Conservation (phyloP, 2,329 filamentous ascomycete species). For the Cylindrodendrum hubeiense region DNA sequence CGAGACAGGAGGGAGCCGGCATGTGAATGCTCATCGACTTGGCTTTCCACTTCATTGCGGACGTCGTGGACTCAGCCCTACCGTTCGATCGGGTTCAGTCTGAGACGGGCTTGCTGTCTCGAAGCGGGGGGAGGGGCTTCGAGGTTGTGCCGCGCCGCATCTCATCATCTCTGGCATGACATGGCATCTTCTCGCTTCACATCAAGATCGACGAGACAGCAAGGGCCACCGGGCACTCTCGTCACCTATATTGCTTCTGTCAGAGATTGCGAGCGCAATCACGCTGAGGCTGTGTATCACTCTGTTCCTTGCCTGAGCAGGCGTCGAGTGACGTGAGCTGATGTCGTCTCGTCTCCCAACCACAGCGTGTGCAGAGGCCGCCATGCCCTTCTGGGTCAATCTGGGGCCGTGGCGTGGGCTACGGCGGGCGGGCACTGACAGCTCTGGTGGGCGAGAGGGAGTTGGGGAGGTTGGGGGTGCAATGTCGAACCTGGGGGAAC, state of each 20-base stretch:
- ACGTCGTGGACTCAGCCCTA: neutral
- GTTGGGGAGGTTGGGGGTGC: neutral
- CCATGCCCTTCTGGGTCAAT: neutral
- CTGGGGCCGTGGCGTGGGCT: neutral
- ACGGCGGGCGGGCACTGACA: neutral
- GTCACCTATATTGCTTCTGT: neutral
- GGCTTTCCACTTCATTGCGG: neutral
- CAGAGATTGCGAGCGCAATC: neutral
- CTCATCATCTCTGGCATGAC: neutral
- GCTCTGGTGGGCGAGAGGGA: neutral
- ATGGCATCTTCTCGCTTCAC: neutral
- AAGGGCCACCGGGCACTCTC: neutral
- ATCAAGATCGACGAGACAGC: neutral
- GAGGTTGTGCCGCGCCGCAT: neutral
- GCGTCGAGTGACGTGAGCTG: conserved; percentile 3
- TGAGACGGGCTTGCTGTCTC: neutral
- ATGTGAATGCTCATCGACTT: neutral
- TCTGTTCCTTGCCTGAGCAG: neutral
- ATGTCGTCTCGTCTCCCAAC: neutral
- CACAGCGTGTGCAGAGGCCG: neutral
- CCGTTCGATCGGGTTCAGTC: neutral
- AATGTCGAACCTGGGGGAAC: neutral
- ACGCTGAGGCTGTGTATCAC: neutral
- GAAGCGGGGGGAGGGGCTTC: neutral
- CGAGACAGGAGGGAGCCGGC: neutral